Evolutionary conservation across 306 rosid genomes (phyloP), one percentile per base, ranked within the genome.

Genomic region (Fragaria ananassa): DNA sequence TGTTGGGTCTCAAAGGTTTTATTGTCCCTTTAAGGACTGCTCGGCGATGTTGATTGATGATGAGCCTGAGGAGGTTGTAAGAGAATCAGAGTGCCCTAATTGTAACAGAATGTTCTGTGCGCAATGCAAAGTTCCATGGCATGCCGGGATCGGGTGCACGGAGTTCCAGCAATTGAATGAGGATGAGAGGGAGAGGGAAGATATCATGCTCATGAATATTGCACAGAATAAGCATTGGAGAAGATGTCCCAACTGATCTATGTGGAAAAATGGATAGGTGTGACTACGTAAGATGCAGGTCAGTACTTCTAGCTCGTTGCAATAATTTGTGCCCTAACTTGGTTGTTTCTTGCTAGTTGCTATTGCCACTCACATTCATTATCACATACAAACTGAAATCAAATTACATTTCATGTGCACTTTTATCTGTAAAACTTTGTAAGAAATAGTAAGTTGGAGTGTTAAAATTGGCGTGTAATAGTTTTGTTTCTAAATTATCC

Each of bases 21-120:
- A 86, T 14, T 89, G 95, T 35, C 95, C 93, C 0, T 89, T 53
- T 37, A 81, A 66, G 85, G 91, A 88, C 41, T 92, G 93, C 73
- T 87, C 88, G 3, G 96, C 78, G 1, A 66, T 78, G 89, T 19
- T 81, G 84, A 71, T 42, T 80, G 70, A 81, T 13, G 85, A 71
- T 3, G 77, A 74, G 34, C 77, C 9, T 1, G 78, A 60, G 60
- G 61, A 50, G 8, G 56, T 6, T 0, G 65, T 83, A 10, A 72
- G 21, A 75, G 85, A 81, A 19, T 25, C 86, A 15, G 85, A 78
- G 77, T 92, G 96, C 2, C 93, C 91, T 6, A n/a, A 64, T 65
- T 92, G 97, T 54, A 81, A 86, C 23, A 81, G 91, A n/a, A 18
- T 88, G 63, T 90, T 92, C 76, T 92, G 97, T 53, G 88, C 89